These are phyloP conservation scores for Zhuliangozyma blackwelliae DNA, from an alignment of 1,139 yeast genomes.

Conservation along the genomic window DNA sequence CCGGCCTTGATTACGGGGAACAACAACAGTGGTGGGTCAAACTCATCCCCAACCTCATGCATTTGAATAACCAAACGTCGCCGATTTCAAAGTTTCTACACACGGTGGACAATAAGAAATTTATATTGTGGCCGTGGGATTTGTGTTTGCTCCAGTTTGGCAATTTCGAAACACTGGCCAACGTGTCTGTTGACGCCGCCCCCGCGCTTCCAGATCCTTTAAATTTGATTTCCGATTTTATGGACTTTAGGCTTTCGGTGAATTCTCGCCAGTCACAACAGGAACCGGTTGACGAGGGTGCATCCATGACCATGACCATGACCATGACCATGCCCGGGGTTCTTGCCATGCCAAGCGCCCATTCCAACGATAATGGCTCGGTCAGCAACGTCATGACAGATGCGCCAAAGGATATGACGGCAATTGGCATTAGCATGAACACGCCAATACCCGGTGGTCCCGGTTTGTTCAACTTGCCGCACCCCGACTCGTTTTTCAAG, in stretches of 20 bases:
- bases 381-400: not conserved
- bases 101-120: slow-evolving; percentile 51
- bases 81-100: slow-evolving; percentile 53
- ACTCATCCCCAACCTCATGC: slow-evolving; percentile 62
- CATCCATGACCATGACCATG: slow-evolving; percentile 17
- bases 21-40: slow-evolving; percentile 48
- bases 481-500: slow-evolving; percentile 13
- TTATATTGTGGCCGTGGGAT: slow-evolving; percentile 67
- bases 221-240: slow-evolving; percentile 30
- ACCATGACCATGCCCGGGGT: slow-evolving; percentile 23
- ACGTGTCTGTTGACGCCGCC: too few species aligned
- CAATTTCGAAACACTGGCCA: slow-evolving; percentile 11
- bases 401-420: too few species aligned
- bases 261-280: too few species aligned
- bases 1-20: slow-evolving; percentile 40
- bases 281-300: too few species aligned
- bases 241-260: slow-evolving; percentile 27
- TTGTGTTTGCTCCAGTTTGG: slow-evolving; percentile 59
- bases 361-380: slow-evolving; percentile 12
- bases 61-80: slow-evolving; percentile 65
- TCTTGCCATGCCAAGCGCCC: slow-evolving; percentile 17
- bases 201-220: slow-evolving; percentile 22
- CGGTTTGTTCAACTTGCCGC: slow-evolving; percentile 21
- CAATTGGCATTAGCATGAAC: slow-evolving; percentile 9
- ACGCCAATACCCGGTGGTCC: slow-evolving; percentile 16